A percentile compares a stretch with the other conserved stretches of the same genome.
Conservation (phyloP, 805 yeast species). For the Kodamaea restingae region DNA sequence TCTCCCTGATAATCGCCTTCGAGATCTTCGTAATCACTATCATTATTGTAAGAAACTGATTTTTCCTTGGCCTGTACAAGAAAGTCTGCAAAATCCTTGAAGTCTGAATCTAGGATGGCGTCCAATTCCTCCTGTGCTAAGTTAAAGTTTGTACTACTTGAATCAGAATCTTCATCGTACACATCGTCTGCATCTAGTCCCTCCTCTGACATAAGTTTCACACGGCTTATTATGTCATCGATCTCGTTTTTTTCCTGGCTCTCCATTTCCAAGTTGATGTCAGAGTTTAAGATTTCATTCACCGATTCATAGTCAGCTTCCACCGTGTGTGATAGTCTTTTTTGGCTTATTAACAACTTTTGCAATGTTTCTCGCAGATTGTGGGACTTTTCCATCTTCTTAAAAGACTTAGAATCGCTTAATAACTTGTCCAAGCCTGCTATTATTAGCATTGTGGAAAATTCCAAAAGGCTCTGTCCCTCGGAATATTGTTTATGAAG, state of each 20-base stretch:
- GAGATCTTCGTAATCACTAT: conserved; percentile 13
- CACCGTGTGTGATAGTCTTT: background rate
- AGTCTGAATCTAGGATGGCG: conserved; percentile 4
- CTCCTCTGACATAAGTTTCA: conserved; percentile 5
- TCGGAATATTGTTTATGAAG: background rate
- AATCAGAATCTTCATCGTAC: conserved; percentile 2
- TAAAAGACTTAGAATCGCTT: background rate
- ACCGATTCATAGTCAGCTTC: background rate
- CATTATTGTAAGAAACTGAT: conserved; percentile 12
- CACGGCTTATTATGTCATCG: background rate
- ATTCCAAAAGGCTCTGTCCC: conserved; percentile 1
- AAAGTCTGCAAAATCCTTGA: conserved; percentile 11
- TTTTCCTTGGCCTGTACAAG: conserved; percentile 5
- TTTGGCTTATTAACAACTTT: conserved; percentile 1
- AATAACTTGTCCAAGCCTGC: background rate
- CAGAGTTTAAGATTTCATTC: background rate
- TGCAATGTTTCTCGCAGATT: conserved; percentile 8
- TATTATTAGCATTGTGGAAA: background rate
- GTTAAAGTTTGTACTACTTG: background rate
- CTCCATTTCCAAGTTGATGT: conserved; percentile 1
- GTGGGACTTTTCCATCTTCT: background rate
- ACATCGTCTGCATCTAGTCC: conserved; percentile 1
- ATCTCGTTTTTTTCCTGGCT: conserved; percentile 2
- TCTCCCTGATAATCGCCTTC: conserved; percentile 3
- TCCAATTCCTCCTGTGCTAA: conserved; percentile 1